Evolutionary conservation across 1,139 yeast species (phyloP).

Genomic region (Saccharomyces hybrid): DNA sequence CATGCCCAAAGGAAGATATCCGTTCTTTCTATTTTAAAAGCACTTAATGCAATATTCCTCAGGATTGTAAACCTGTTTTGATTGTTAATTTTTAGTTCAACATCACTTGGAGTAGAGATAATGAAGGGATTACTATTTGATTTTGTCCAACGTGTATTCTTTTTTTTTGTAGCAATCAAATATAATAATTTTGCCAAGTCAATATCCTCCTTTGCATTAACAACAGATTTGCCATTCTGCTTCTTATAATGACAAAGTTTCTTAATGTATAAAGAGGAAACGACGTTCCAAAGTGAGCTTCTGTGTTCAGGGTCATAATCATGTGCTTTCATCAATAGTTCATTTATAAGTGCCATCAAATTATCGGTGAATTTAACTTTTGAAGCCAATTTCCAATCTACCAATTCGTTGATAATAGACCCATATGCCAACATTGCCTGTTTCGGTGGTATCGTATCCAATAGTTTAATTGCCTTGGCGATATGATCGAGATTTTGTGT

Average conservation of each 20-base stretch:
- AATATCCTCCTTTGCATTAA: background rate
- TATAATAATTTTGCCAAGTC: conserved; percentile 19
- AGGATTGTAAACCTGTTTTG: conserved; percentile 18
- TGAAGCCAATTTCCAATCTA: conserved; percentile 12
- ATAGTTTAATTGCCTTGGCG: conserved; percentile 17
- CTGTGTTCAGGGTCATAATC: conserved; percentile 17
- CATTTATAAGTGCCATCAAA: conserved; percentile 12
- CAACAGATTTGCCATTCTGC: background rate
- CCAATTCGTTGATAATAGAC: conserved; percentile 15
- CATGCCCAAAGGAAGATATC: conserved; percentile 27
- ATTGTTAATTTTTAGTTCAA: conserved; percentile 16
- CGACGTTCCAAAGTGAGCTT: conserved; percentile 18
- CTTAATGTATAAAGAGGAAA: conserved; percentile 22
- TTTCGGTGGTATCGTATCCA: conserved; percentile 12
- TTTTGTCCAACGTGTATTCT: background rate
- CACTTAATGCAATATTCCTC: conserved; percentile 20
- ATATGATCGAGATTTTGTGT: conserved; percentile 11
- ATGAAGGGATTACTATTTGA: conserved; percentile 19
- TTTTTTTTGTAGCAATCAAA: conserved; percentile 3
- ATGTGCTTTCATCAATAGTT: conserved; percentile 19
- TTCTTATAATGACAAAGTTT: conserved; percentile 5
- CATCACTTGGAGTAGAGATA: conserved; percentile 13
- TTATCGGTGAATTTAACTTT: background rate
- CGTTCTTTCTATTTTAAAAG: conserved; percentile 12
- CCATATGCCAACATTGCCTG: conserved; percentile 16